phyloP scores from a whole-genome alignment of 1,139 yeast genomes.

The Yamadazyma siamensis region DNA sequence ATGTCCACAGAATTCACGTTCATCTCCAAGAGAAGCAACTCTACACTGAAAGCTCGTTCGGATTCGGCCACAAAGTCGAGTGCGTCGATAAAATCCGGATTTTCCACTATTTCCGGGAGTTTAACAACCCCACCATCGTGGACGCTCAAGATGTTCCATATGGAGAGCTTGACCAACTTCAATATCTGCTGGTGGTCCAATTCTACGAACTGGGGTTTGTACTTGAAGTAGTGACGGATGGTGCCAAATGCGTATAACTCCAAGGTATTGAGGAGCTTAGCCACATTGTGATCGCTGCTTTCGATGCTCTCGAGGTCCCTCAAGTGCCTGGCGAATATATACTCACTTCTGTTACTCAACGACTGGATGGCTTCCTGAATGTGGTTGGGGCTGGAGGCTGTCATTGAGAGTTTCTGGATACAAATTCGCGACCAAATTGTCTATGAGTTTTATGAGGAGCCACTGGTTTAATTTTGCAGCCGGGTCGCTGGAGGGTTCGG shows the following conservation, averaged over 20 bases:
- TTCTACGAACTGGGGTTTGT: conserved; percentile 16
- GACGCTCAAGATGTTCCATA: conserved; percentile 14
- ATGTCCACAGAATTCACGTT: conserved; percentile 23
- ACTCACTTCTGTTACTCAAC: conserved; percentile 2
- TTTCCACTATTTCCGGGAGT: conserved; percentile 19
- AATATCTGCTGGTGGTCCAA: conserved; percentile 12
- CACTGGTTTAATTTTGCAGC: conserved; percentile 20
- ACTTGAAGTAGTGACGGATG: conserved; percentile 21
- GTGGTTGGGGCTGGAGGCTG: too few relatives aligned
- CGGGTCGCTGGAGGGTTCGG: neutral
- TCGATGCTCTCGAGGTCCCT: neutral
- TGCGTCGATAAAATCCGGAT: conserved; percentile 13
- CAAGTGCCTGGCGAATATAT: conserved; percentile 2
- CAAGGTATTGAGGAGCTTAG: conserved; percentile 11
- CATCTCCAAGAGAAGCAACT: conserved; percentile 9
- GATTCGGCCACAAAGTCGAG: conserved; percentile 1
- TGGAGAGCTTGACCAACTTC: conserved; percentile 28
- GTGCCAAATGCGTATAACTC: conserved; percentile 42
- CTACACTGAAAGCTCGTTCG: conserved; percentile 3
- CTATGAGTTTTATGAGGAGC: conserved; percentile 28
- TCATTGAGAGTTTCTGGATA: conserved; percentile 24
- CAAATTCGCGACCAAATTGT: conserved; percentile 24
- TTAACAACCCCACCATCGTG: conserved; percentile 17
- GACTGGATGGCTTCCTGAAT: neutral
- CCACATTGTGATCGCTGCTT: neutral